A percentile compares a stretch with the other conserved stretches of the same genome.
These are phyloP conservation scores for Lagenidium giganteum DNA, from an alignment of 352 stramenopile genomes.

Conservation along the genomic window DNA sequence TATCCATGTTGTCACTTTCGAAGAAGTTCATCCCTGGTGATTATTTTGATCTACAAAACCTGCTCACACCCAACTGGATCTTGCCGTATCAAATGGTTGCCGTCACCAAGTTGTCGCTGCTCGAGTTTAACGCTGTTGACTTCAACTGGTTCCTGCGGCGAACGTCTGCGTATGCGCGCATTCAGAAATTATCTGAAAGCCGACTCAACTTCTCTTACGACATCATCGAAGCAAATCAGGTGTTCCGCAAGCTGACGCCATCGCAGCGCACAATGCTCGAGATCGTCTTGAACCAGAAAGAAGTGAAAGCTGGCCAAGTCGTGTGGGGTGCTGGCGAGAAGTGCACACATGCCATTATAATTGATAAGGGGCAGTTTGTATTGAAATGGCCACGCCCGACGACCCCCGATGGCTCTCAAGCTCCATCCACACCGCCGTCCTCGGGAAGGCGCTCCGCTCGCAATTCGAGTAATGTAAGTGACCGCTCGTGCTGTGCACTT, in stretches of 20 bases:
- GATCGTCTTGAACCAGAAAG: slow-evolving; percentile 58
- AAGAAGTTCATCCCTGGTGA: slow-evolving; percentile 84
- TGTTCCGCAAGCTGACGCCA: slow-evolving; percentile 75
- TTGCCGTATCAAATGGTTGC: slow-evolving; percentile 64
- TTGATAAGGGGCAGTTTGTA: slow-evolving; percentile 73
- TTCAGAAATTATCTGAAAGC: slow-evolving; percentile 68
- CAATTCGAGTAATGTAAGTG: slow-evolving; percentile 62
- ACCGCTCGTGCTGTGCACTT: background rate
- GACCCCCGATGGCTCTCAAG: too few species aligned
- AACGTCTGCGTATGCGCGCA: slow-evolving; percentile 61
- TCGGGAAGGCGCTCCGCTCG: slow-evolving; percentile 30
- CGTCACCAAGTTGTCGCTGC: slow-evolving; percentile 58
- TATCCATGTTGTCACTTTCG: slow-evolving; percentile 53
- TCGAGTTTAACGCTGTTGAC: slow-evolving; percentile 76
- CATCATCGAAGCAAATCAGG: slow-evolving; percentile 72
- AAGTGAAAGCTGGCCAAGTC: slow-evolving; percentile 57
- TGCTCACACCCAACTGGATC: slow-evolving; percentile 64
- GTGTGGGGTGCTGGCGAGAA: slow-evolving; percentile 71
- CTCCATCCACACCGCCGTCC: slow-evolving; percentile 15
- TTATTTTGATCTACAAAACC: slow-evolving; percentile 85
- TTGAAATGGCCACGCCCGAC: slow-evolving; percentile 33
- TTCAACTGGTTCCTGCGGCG: slow-evolving; percentile 84
- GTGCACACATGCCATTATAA: slow-evolving; percentile 62
- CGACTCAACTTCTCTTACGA: slow-evolving; percentile 79
- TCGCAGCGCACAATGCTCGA: slow-evolving; percentile 85